Evolutionary conservation across 208 protist species (phyloP).

Genomic region (Herpetomonas tarakana): DNA sequence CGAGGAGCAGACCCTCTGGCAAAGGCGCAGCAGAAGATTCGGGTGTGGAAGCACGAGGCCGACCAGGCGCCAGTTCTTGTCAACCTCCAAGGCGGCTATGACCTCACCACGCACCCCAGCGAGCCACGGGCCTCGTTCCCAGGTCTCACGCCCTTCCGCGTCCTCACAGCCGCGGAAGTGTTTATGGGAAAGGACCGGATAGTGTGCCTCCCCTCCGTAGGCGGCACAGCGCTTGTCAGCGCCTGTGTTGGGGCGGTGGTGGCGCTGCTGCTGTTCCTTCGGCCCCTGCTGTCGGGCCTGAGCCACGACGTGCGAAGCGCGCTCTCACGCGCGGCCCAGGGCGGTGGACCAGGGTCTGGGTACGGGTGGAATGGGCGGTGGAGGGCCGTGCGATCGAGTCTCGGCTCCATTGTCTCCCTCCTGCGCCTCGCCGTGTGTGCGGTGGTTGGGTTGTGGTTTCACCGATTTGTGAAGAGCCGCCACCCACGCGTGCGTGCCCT

Average conservation of each 20-base stretch:
- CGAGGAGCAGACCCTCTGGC: too few species aligned
- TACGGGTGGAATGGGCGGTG: too few species aligned
- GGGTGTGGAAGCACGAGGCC: conserved; percentile 37
- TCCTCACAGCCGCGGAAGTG: conserved; percentile 29
- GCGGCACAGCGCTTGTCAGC: conserved; percentile 27
- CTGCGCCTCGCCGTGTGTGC: not conserved
- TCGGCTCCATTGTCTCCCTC: not conserved
- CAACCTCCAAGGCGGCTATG: conserved; percentile 14
- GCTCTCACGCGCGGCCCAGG: not conserved
- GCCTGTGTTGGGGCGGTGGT: conserved; percentile 28
- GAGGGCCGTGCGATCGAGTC: not conserved
- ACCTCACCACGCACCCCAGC: conserved; percentile 37
- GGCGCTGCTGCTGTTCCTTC: conserved; percentile 12
- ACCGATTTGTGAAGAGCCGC: conserved; percentile 27
- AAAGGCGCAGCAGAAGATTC: conserved; percentile 36
- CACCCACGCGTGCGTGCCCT: conserved; percentile 21
- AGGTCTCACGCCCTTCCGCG: conserved; percentile 27
- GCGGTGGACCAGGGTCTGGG: too few species aligned
- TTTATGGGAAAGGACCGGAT: conserved; percentile 11
- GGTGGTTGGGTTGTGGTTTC: conserved; percentile 8
- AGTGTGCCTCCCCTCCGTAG: conserved; percentile 35
- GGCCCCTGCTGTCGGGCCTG: not conserved
- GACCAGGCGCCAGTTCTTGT: conserved; percentile 16
- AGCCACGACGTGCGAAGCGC: not conserved
- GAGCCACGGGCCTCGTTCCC: conserved; percentile 23